A percentile compares a stretch with the other conserved stretches of the same genome.
These are phyloP conservation scores for Rhodotorula sp. DNA, from an alignment of 1,284 basidiomycete genomes.

Conservation along the genomic window DNA sequence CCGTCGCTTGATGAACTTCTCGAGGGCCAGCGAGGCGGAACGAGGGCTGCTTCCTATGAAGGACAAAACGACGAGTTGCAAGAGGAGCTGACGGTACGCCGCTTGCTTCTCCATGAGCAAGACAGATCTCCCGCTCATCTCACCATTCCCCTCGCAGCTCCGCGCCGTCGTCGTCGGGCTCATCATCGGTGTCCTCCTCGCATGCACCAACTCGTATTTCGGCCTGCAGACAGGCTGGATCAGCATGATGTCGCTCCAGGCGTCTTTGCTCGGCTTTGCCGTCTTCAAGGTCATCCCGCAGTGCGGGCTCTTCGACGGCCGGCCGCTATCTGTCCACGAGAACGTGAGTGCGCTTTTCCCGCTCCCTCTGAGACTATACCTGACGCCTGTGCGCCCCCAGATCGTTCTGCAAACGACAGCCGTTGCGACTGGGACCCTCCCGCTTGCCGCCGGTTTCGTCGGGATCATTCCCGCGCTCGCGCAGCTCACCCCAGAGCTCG, in stretches of 20 bases:
- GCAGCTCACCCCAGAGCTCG: constrained; percentile 69
- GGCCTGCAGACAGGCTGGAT: constrained; percentile 30
- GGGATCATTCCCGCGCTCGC: constrained; percentile 90
- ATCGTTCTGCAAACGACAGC: constrained; percentile 91
- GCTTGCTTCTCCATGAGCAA: accelerated
- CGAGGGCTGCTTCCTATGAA: neutral
- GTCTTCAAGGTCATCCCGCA: constrained; percentile 66
- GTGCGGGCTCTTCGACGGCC: constrained; percentile 56
- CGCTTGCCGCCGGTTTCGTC: constrained; percentile 89
- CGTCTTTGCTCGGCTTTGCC: constrained; percentile 76
- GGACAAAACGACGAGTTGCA: neutral
- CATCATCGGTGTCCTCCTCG: constrained; percentile 69
- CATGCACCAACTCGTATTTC: constrained; percentile 31
- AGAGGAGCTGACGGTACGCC: constrained; percentile 4
- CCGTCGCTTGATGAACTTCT: neutral
- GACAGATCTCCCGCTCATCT: too few species aligned
- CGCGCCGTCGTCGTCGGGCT: constrained; percentile 63
- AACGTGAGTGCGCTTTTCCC: constrained; percentile 58
- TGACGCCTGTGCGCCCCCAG: constrained; percentile 11
- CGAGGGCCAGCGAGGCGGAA: neutral
- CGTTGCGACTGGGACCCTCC: constrained; percentile 79
- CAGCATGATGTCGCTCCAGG: constrained; percentile 78
- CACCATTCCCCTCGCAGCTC: constrained; percentile 34
- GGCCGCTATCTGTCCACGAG: constrained; percentile 78
- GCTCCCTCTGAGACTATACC: too few species aligned